Percentiles rank a stretch among this genome's conserved stretches.
These are phyloP conservation scores for Penicillium paradoxum DNA, from an alignment of 495 filamentous ascomycete species.

Conservation along the genomic window DNA sequence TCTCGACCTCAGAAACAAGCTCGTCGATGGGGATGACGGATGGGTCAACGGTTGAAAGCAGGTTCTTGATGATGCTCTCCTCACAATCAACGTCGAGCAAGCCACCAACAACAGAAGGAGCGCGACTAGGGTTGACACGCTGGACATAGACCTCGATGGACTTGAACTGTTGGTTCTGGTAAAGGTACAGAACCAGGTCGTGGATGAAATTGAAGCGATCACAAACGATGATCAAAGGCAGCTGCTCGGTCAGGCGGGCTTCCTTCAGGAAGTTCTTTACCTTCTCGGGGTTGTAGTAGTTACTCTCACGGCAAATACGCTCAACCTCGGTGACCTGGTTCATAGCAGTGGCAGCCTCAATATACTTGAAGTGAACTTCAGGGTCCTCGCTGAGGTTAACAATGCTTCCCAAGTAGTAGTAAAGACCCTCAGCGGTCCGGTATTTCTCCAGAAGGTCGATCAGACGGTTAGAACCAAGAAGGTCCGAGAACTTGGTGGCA, in stretches of 20 bases:
- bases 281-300: conserved; percentile 90
- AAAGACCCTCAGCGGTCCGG: conserved; percentile 91
- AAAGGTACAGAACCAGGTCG: conserved; percentile 93
- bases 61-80: conserved; percentile 88
- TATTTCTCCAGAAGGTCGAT: conserved; percentile 97
- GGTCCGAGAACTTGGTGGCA: conserved; percentile 95
- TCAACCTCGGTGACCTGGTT: conserved; percentile 91
- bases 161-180: conserved; percentile 99
- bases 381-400: conserved; percentile 94
- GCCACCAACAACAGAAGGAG: conserved; percentile 90
- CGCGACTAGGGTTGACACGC: conserved; percentile 89
- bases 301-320: conserved; percentile 93
- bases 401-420: conserved; percentile 96
- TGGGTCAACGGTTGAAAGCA: conserved; percentile 83
- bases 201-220: conserved; percentile 98
- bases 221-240: conserved; percentile 97
- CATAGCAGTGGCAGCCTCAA: conserved; percentile 92
- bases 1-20: conserved; percentile 91
- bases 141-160: conserved; percentile 99
- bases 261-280: conserved; percentile 99
- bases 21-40: conserved; percentile 89
- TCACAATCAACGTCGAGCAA: conserved; percentile 98
- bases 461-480: conserved; percentile 81
- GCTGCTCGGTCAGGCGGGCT: conserved; percentile 82
- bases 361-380: conserved; percentile 99